Percentiles rank a stretch among this genome's conserved stretches.
These are phyloP conservation scores for Magnaporthiopsis rhizophila DNA, from an alignment of 2,329 filamentous ascomycete species.

Conservation along the genomic window DNA sequence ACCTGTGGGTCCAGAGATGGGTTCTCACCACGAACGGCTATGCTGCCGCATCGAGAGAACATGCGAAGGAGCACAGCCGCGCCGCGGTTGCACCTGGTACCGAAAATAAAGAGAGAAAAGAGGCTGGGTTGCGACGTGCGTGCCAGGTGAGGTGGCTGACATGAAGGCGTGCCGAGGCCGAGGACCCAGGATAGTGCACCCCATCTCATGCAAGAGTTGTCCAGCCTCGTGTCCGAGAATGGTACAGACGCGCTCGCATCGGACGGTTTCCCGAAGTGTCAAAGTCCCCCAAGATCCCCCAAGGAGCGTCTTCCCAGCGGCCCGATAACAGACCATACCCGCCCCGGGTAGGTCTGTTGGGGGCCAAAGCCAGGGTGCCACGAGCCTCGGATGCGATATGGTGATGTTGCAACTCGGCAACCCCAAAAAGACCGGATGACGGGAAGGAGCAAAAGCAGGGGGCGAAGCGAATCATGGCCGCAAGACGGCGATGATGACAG, in stretches of 20 bases:
- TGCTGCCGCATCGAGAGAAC: neutral
- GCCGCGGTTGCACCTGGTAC: neutral
- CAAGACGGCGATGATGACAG: neutral
- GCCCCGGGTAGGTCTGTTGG: neutral
- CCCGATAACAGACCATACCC: neutral
- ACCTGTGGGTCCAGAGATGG: neutral
- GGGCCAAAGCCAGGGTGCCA: neutral
- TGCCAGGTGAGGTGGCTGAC: neutral
- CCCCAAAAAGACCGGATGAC: neutral
- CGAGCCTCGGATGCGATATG: no score
- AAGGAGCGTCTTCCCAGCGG: neutral
- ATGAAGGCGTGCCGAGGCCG: neutral
- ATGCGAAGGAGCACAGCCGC: neutral
- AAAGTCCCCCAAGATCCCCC: neutral
- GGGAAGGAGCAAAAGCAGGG: neutral
- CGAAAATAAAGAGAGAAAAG: neutral
- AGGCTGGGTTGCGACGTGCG: neutral
- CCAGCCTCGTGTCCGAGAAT: neutral
- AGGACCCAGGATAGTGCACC: no score
- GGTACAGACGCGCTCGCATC: no score
- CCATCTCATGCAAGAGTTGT: neutral
- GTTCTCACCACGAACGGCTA: neutral
- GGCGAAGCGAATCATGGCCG: neutral
- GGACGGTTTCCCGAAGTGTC: no score
- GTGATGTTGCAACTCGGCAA: neutral